Evolutionary conservation across 305 asterid species (phyloP), one percentile per base, ranked within the genome.

Genomic region (Petunia hybrid): DNA sequence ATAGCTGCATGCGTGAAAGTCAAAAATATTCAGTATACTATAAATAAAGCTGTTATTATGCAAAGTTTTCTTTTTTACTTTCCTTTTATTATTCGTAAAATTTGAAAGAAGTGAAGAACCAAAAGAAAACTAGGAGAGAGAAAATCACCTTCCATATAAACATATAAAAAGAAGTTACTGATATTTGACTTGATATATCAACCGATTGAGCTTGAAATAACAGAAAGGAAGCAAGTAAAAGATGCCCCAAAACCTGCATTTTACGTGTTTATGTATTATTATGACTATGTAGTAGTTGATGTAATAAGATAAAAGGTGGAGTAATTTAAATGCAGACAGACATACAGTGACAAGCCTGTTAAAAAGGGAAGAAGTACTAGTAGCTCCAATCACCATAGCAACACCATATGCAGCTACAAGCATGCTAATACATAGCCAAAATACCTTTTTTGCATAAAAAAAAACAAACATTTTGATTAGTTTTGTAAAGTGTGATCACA

Each of bases 71-170:
- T 8, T 63, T 36, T 63, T n/a, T n/a, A n/a, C n/a, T n/a, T n/a
- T n/a, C n/a, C n/a, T 2, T 1, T 67, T 10, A 6, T 39, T 42
- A 5, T 1, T 43, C 31, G 16, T 70, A 41, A 14, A 40, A n/a
- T 0, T 6, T 2, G 2, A n/a, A n/a, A n/a, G n/a, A n/a, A n/a
- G n/a, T 2, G 4, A 0, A 31, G 35, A 6, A 51, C 13, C 1
- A 4, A 43, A 39, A n/a, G 8, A 42, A 14, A 10, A 7, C 2
- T 12, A 48, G 40, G 43, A 22, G 38, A 16, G 14, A 79, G 51
- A 6, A 38, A 60, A 76, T 82, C 43, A 78, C 86, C 84, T 83
- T 80, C 86, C 86, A 83, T 41, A 83, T 62, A 6, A 83, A 76
- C 86, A 80, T 83, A 77, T 83, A 83, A 68, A 80, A 80, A 3